Conservation (phyloP, 1,139 yeast species). For the Saccharomyces hybrid region DNA sequence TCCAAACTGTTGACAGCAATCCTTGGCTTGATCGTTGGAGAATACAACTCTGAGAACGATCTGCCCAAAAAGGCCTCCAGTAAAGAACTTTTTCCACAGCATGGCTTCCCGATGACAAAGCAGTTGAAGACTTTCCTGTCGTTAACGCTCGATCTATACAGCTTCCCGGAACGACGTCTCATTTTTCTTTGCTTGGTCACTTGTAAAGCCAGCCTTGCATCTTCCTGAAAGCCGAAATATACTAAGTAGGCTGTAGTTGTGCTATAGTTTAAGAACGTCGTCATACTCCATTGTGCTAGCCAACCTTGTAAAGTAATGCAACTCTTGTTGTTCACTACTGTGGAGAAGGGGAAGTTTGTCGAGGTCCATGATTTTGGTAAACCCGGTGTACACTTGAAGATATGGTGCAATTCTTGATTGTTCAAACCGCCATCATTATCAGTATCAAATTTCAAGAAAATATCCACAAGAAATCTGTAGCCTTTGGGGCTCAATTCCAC, state of each 20-base stretch:
- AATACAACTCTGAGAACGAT: slow-evolving; percentile 59
- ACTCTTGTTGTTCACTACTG: slow-evolving; percentile 85
- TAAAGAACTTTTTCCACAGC: slow-evolving; percentile 78
- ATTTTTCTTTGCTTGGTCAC: slow-evolving; percentile 73
- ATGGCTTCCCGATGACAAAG: slow-evolving; percentile 74
- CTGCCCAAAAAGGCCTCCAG: slow-evolving; percentile 76
- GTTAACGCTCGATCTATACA: slow-evolving; percentile 58
- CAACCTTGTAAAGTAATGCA: slow-evolving; percentile 91
- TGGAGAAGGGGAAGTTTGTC: slow-evolving; percentile 74
- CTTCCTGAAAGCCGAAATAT: slow-evolving; percentile 71
- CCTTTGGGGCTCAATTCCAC: slow-evolving; percentile 94
- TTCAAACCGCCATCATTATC: slow-evolving; percentile 94
- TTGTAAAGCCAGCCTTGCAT: slow-evolving; percentile 52
- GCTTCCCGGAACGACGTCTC: slow-evolving; percentile 55
- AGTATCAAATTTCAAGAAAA: slow-evolving; percentile 77
- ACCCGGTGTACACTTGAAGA: slow-evolving; percentile 89
- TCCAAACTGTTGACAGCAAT: slow-evolving; percentile 92
- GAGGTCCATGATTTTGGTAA: slow-evolving; percentile 81
- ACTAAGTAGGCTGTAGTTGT: slow-evolving; percentile 84
- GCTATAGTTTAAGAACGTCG: slow-evolving; percentile 76
- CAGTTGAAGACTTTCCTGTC: slow-evolving; percentile 92
- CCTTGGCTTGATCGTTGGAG: slow-evolving; percentile 76
- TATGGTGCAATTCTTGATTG: slow-evolving; percentile 54
- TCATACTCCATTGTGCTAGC: slow-evolving; percentile 97
- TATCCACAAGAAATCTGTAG: slow-evolving; percentile 80